These are phyloP conservation scores for Babesia ovata DNA, from an alignment of 169 alveolate genomes.

Conservation along the genomic window DNA sequence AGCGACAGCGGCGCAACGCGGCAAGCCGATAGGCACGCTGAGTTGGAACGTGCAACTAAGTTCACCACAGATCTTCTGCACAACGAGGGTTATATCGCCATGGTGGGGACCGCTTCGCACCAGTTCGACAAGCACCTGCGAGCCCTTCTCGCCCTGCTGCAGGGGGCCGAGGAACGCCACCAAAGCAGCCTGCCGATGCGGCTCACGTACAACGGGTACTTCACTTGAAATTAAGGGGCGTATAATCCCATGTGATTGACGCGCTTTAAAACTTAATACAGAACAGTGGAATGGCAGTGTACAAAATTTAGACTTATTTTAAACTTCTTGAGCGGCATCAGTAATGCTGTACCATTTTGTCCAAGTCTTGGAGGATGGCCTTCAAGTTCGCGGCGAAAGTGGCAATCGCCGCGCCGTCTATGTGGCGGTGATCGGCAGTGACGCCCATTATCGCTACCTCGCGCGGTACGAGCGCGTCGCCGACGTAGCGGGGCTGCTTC, in stretches of 20 bases:
- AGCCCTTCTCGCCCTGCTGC: constrained; percentile 28
- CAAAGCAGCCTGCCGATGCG: constrained; percentile 1
- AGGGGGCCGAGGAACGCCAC: background rate
- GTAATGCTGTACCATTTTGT: constrained; percentile 27
- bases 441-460: constrained; percentile 77
- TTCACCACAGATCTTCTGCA: constrained; percentile 34
- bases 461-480: constrained; percentile 47
- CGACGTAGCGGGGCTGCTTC: constrained; percentile 58
- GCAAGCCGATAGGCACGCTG: background rate
- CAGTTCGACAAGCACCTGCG: constrained; percentile 43
- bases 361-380: constrained; percentile 24
- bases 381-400: constrained; percentile 53
- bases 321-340: background rate
- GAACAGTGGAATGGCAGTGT: background rate
- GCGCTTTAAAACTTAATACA: background rate
- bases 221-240: background rate
- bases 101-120: constrained; percentile 34
- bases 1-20: constrained; percentile 1
- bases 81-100: constrained; percentile 57
- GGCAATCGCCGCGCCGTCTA: constrained; percentile 93
- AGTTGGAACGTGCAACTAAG: constrained; percentile 6
- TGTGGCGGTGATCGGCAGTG: constrained; percentile 93
- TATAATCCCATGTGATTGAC: too few species aligned
- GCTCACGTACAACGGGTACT: constrained; percentile 29
- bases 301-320: background rate